Evolutionary conservation across 1,284 basidiomycete genomes (phyloP).

Genomic region (Nidula niveotomentosa): DNA sequence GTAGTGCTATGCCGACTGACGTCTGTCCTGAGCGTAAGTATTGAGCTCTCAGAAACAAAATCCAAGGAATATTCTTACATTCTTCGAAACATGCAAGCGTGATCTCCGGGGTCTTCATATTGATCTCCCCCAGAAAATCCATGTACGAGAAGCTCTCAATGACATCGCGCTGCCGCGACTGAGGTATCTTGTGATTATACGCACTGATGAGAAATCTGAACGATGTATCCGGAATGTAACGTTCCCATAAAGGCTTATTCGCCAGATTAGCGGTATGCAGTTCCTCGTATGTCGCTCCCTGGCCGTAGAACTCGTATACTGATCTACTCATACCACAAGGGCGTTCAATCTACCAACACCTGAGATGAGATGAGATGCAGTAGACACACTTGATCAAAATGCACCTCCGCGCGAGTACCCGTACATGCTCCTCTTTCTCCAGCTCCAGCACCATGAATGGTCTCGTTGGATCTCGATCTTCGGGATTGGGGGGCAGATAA

Average conservation of each 20-base stretch:
- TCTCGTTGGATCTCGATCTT: conserved; percentile 50
- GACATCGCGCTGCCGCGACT: conserved; percentile 61
- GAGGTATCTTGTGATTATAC: conserved; percentile 76
- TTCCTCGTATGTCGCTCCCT: conserved; percentile 65
- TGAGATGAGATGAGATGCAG: conserved; percentile 1
- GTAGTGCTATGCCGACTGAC: conserved; percentile 42
- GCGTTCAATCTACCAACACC: conserved; percentile 1
- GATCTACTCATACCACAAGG: conserved; percentile 45
- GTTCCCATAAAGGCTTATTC: conserved; percentile 54
- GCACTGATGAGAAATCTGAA: conserved; percentile 84
- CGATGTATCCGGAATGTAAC: conserved; percentile 62
- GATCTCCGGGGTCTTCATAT: conserved; percentile 82
- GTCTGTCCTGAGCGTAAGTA: conserved; percentile 33
- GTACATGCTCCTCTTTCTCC: conserved; percentile 72
- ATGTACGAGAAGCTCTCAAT: conserved; percentile 89
- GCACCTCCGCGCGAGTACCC: conserved; percentile 74
- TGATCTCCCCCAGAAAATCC: conserved; percentile 80
- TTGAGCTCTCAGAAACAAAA: background rate
- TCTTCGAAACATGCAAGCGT: conserved; percentile 88
- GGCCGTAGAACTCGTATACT: conserved; percentile 75
- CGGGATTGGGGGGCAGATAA: conserved; percentile 36
- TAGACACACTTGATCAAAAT: conserved; percentile 77
- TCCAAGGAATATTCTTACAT: conserved; percentile 51
- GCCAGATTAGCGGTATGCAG: conserved; percentile 62
- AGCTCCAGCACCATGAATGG: conserved; percentile 79